Evolutionary conservation across 2,329 filamentous ascomycete species (phyloP), one percentile per base, ranked within the genome.

Genomic region (Penicillium sp.): DNA sequence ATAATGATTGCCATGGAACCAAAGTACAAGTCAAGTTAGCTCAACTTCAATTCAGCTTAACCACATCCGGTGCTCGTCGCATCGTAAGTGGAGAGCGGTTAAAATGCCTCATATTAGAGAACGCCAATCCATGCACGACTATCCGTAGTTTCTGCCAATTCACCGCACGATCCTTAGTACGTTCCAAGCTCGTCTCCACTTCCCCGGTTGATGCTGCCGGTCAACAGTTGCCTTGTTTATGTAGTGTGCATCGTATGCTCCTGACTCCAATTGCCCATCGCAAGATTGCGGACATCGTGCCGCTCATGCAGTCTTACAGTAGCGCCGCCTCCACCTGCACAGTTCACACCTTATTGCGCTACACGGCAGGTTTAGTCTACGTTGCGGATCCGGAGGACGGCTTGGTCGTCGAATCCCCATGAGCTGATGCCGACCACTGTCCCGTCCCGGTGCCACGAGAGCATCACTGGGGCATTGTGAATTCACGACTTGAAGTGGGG

Each of bases 41-140:
- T 52, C 31, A 56, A 39, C 37, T 6, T 39, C 13, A 9, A 49
- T 10, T 45, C 33, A 49, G 26, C 48, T 54, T 54, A 39, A 57
- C 57, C 44, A 13, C 24, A 57, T 52, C 37, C 22, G 51, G 54
- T 10, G 29, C 14, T 39, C 35, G 22, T 49, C 53, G 53, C 49
- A 37, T 21, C 9, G 10, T 22, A 52, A 54, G 39, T 29, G 16
- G 48, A 58, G 51, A 56, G 46, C 26, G 29, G 46, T 49, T 46
- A 59, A 59, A 61, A 63, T 63, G 56, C 60, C 60, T 63, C 60
- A 63, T 63, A 63, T 46, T 58, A 31, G 46, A 39, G 27, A 49
- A 39, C 27, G 42, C 22, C 47, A 19, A 47, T 13, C 16, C 51
- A 46, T 54, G 43, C 51, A 29, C 24, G 42, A 31, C 43, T 39